phyloP scores from a whole-genome alignment of 805 yeast species.

The Lachancea meyersii region DNA sequence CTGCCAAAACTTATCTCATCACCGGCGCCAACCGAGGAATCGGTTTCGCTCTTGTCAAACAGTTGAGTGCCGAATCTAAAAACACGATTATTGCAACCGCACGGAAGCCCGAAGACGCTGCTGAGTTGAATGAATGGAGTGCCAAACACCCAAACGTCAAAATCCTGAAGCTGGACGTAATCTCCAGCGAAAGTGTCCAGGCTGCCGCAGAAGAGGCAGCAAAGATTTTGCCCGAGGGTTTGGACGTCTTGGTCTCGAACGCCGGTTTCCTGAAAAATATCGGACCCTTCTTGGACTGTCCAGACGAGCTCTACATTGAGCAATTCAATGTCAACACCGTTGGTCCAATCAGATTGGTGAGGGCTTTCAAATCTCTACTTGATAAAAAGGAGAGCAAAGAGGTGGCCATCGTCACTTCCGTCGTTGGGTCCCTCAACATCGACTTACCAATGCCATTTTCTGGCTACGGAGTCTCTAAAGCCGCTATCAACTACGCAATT shows the following conservation, averaged over 20 bases:
- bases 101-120: constrained; percentile 13
- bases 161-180: constrained; percentile 20
- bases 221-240: constrained; percentile 14
- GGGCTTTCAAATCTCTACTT: constrained; percentile 20
- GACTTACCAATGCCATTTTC: constrained; percentile 15
- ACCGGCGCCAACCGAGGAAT: constrained; percentile 37
- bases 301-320: constrained; percentile 8
- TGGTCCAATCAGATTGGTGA: constrained; percentile 11
- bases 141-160: constrained; percentile 14
- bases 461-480: constrained; percentile 36
- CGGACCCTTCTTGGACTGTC: constrained; percentile 14
- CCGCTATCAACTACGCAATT: constrained; percentile 34
- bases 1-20: constrained; percentile 24
- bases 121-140: constrained; percentile 17
- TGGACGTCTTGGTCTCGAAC: constrained; percentile 30
- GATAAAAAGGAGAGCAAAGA: constrained; percentile 18
- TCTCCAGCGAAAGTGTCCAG: constrained; percentile 17
- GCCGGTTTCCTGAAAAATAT: constrained; percentile 28
- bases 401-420: constrained; percentile 26
- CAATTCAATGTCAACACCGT: constrained; percentile 13
- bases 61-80: constrained; percentile 14
- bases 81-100: constrained; percentile 20
- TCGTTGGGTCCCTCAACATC: constrained; percentile 22
- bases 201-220: constrained; percentile 13
- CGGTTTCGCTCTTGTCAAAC: constrained; percentile 30